Evolutionary conservation across 169 alveolate genomes (phyloP).

Genomic region (Cryptosporidium viatorum): DNA sequence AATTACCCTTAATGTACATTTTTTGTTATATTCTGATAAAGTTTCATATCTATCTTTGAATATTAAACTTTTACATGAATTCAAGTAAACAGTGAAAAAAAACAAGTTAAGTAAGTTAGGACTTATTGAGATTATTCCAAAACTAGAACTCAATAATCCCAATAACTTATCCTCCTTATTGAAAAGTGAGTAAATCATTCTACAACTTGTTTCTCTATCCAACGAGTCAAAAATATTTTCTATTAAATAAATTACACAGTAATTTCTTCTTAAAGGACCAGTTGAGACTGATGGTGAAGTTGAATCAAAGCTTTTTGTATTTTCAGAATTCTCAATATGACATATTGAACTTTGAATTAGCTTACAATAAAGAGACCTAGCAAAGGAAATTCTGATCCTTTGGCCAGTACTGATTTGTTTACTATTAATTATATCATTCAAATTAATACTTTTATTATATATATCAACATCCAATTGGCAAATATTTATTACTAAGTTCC

Average conservation of each 20-base stretch:
- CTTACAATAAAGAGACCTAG: conserved; percentile 40
- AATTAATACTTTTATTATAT: background rate
- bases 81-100: conserved; percentile 19
- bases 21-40: background rate
- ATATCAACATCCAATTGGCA: conserved; percentile 33
- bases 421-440: conserved; percentile 11
- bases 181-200: conserved; percentile 9
- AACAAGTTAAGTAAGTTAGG: conserved; percentile 13
- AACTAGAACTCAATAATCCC: conserved; percentile 26
- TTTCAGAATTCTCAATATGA: background rate
- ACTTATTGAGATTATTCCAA: conserved; percentile 36
- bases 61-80: background rate
- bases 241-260: conserved; percentile 15
- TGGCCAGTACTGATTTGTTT: conserved; percentile 70
- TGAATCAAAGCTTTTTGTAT: background rate
- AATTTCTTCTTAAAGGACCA: background rate
- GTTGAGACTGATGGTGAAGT: background rate
- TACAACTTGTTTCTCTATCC: conserved; percentile 32
- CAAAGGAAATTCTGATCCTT: conserved; percentile 44
- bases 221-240: conserved; percentile 47
- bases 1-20: background rate
- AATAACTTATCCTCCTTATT: background rate
- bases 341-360: background rate
- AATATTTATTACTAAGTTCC: conserved; percentile 21
- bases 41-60: background rate